Evolutionary conservation across 331 rosid species (phyloP), one percentile per base, ranked within the genome.

Genomic region (Rosa hybrid): DNA sequence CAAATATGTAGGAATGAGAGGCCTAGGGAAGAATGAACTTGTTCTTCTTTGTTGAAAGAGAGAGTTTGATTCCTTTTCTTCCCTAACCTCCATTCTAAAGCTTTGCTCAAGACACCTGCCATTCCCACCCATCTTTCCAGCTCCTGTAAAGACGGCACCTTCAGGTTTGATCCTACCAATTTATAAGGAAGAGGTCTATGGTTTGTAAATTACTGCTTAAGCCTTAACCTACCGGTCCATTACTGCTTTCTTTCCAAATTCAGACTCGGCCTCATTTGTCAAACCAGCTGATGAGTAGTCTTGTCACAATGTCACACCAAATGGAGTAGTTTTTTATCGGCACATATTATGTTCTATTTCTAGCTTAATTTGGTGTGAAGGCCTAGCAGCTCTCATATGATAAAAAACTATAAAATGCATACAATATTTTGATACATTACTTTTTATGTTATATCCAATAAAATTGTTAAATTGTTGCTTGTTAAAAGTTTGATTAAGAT

Each of bases 81-180:
- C 63, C 63, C 63, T 57, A n/a, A 57, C 63, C 63, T 57, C 63
- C 27, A n/a, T 57, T 57, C 63, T n/a, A 57, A 20, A 57, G n/a
- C 25, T 57, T n/a, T 57, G 13, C 27, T 57, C 63, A 57, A 57
- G 27, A 57, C 25, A 57, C 30, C 63, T 57, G 63, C 63, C 63
- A 57, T 57, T 57, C 63, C 63, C 63, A n/a, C 63, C 63, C 12
- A 20, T 20, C 63, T 57, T 57, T 57, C 27, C 23, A 57, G 25
- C 63, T 57, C 27, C 63, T 57, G 63, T 57, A 8, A n/a, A 57
- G 34, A 30, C 34, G 34, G 34, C 34, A 30, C 34, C 34, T 30
- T 56, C 8, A 56, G 62, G 27, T n/a, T 57, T 57, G 63, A 20
- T 57, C 27, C 12, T 57, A 57, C 30, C 63, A 8, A 57, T 57